Percentiles rank a stretch among this genome's conserved stretches.
phyloP scores from a whole-genome alignment of 2,329 filamentous ascomycete genomes.

The Cercospora nicotianae region DNA sequence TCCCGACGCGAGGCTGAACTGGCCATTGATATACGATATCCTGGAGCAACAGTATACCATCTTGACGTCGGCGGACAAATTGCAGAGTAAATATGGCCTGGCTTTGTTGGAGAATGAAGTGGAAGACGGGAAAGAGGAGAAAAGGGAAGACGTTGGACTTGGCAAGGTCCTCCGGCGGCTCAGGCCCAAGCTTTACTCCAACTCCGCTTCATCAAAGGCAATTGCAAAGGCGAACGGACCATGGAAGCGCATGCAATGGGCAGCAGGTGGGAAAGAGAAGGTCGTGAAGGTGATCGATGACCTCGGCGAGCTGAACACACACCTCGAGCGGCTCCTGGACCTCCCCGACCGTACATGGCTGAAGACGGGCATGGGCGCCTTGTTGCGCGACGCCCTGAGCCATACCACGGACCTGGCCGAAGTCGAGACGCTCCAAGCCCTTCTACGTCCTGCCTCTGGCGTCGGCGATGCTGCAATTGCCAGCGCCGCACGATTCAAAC shows the following conservation, averaged over 20 bases:
- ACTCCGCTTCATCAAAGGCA: background rate
- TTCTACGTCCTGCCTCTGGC: background rate
- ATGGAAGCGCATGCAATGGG: conserved; percentile 4
- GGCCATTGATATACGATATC: background rate
- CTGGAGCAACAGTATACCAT: background rate
- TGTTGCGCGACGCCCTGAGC: background rate
- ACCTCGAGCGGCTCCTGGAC: background rate
- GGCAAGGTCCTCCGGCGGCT: background rate
- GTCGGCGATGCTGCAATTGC: background rate
- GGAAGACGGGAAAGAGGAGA: background rate
- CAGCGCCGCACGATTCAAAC: background rate
- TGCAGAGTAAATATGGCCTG: background rate
- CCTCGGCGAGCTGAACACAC: background rate
- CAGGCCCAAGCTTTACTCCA: background rate
- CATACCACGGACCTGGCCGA: background rate
- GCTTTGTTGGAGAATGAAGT: background rate
- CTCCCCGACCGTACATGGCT: background rate
- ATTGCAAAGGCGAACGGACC: background rate
- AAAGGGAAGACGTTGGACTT: background rate
- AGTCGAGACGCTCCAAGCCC: background rate
- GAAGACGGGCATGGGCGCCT: background rate
- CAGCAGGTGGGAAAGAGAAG: background rate
- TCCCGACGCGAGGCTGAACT: background rate
- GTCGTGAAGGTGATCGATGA: background rate
- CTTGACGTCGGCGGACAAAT: background rate